Conservation (phyloP, 1,284 basidiomycete genomes). For the Singerocomus rubriflavus region DNA sequence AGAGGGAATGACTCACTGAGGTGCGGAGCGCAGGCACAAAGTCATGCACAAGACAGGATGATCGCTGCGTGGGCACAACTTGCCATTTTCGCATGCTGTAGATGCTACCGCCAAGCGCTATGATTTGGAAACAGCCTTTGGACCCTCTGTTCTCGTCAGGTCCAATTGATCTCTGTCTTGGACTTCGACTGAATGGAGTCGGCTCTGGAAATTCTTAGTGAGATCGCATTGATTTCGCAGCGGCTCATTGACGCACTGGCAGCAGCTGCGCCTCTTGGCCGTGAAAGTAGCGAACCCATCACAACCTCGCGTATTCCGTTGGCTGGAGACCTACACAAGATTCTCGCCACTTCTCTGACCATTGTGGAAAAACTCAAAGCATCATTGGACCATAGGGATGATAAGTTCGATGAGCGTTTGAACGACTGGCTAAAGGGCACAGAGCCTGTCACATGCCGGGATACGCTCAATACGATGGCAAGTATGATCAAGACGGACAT, state of each 20-base stretch:
- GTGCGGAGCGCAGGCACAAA: neutral
- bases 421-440: neutral
- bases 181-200: neutral
- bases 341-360: slow-evolving; percentile 1
- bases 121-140: no score
- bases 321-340: neutral
- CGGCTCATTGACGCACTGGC: neutral
- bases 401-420: neutral
- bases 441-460: neutral
- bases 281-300: neutral
- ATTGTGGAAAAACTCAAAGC: neutral
- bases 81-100: no score
- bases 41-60: no score
- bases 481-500: neutral
- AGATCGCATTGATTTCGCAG: slow-evolving; percentile 2
- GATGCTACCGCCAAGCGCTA: no score
- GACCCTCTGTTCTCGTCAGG: neutral
- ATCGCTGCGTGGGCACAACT: no score
- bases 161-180: no score
- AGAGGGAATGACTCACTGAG: no score
- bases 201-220: neutral
- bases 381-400: neutral
- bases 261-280: neutral
- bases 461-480: neutral
- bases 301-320: neutral